Evolutionary conservation across 495 filamentous ascomycete genomes (phyloP).

Genomic region (Neurospora sp.): DNA sequence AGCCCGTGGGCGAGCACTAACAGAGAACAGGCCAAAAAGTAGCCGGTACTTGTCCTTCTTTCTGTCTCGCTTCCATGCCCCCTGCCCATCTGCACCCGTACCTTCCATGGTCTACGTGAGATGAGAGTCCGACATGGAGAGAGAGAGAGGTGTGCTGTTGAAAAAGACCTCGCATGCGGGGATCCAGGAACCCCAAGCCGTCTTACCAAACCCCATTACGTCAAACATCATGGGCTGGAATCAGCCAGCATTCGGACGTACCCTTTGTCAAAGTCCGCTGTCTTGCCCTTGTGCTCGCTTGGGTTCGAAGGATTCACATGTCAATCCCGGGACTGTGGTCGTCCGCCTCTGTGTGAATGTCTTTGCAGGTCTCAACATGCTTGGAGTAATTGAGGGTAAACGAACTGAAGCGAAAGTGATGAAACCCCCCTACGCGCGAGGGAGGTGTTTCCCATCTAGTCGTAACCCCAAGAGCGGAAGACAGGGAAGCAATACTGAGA

Average conservation of each 20-base stretch:
- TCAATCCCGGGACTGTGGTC: background rate
- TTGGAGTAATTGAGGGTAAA: background rate
- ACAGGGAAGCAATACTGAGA: background rate
- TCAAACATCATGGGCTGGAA: background rate
- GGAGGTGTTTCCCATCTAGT: background rate
- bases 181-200: background rate
- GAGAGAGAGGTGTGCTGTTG: background rate
- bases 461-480: background rate
- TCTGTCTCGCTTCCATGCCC: background rate
- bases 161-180: background rate
- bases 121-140: background rate
- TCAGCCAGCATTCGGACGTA: background rate
- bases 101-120: background rate
- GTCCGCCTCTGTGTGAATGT: background rate
- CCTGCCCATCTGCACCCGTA: background rate
- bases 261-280: background rate
- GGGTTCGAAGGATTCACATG: background rate
- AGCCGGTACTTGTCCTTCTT: background rate
- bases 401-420: background rate
- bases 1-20: background rate
- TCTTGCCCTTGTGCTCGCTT: background rate
- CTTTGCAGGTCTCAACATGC: background rate
- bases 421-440: background rate
- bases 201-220: background rate
- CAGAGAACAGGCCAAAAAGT: background rate